Evolutionary conservation across 345 rosid genomes (phyloP).

Genomic region (Kandelia obovata): DNA sequence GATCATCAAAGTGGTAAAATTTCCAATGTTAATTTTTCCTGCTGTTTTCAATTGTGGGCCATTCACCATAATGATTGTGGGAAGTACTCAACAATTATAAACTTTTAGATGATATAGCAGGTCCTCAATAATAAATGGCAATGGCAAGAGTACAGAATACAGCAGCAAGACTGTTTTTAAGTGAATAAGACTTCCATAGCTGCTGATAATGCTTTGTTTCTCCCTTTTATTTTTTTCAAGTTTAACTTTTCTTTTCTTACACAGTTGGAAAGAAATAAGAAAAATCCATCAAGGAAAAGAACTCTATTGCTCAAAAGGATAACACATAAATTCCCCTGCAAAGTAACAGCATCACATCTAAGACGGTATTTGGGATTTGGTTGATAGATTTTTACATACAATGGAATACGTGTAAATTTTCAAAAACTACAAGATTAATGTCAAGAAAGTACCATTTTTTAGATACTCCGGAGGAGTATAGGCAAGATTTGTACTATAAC

Average conservation of each 20-base stretch:
- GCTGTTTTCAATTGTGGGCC: too few species aligned
- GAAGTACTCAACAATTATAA: too few species aligned
- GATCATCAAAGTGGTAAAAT: too few species aligned
- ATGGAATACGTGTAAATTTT: background rate
- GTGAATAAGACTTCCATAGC: background rate
- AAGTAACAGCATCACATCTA: background rate
- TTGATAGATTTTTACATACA: slow-evolving; percentile 2
- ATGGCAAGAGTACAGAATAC: background rate
- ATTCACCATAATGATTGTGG: too few species aligned
- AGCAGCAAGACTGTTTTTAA: background rate
- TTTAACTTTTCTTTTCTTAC: background rate
- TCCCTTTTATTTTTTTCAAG: background rate
- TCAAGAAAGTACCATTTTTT: slow-evolving; percentile 53
- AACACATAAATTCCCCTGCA: background rate
- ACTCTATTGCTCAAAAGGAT: background rate
- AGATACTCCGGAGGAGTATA: slow-evolving; percentile 96
- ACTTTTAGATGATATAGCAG: too few species aligned
- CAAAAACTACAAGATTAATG: background rate
- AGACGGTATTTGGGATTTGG: slow-evolving; percentile 2
- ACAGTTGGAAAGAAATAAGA: background rate
- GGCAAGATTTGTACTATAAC: slow-evolving; percentile 92
- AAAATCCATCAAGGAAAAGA: too few species aligned
- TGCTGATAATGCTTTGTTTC: background rate
- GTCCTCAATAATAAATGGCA: background rate
- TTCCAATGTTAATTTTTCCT: too few species aligned